Evolutionary conservation across 805 yeast genomes (phyloP).

Genomic region (Yarrowia sp.): DNA sequence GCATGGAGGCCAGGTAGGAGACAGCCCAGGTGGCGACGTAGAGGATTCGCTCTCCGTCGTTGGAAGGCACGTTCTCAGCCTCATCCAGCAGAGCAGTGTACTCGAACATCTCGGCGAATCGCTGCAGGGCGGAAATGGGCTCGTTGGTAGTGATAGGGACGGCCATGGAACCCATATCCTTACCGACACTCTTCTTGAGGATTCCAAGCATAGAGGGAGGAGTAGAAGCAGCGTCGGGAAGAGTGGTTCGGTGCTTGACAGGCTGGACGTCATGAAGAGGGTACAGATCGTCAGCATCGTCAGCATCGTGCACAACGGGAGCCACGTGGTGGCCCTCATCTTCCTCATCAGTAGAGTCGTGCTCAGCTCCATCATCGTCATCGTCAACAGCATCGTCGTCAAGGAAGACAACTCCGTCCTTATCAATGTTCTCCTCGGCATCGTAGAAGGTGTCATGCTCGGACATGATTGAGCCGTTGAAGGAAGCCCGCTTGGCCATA

Average conservation of each 20-base stretch:
- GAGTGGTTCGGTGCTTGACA: constrained; percentile 55
- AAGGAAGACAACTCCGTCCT: constrained; percentile 32
- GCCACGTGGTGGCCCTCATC: constrained; percentile 29
- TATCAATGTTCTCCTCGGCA: constrained; percentile 29
- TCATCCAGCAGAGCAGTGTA: constrained; percentile 64
- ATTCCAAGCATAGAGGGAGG: constrained; percentile 84
- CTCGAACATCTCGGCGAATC: constrained; percentile 76
- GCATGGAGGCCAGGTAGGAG: constrained; percentile 63
- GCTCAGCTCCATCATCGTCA: constrained; percentile 31
- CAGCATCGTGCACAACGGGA: constrained; percentile 29
- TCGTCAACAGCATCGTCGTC: constrained; percentile 31
- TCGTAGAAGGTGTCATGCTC: constrained; percentile 33
- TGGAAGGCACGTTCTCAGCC: constrained; percentile 51
- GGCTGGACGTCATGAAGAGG: constrained; percentile 57
- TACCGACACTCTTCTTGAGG: constrained; percentile 87
- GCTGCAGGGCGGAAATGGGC: constrained; percentile 80
- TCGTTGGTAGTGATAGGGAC: constrained; percentile 96
- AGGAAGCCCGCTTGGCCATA: constrained; percentile 27
- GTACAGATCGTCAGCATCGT: constrained; percentile 43
- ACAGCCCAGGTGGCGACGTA: constrained; percentile 81
- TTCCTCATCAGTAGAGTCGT: constrained; percentile 27
- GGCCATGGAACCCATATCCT: constrained; percentile 72
- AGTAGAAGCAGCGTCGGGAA: constrained; percentile 52
- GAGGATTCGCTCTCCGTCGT: constrained; percentile 58
- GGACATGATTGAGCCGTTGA: constrained; percentile 30